Conservation (phyloP, 2,329 filamentous ascomycete genomes). For the Colletotrichum coccodes region DNA sequence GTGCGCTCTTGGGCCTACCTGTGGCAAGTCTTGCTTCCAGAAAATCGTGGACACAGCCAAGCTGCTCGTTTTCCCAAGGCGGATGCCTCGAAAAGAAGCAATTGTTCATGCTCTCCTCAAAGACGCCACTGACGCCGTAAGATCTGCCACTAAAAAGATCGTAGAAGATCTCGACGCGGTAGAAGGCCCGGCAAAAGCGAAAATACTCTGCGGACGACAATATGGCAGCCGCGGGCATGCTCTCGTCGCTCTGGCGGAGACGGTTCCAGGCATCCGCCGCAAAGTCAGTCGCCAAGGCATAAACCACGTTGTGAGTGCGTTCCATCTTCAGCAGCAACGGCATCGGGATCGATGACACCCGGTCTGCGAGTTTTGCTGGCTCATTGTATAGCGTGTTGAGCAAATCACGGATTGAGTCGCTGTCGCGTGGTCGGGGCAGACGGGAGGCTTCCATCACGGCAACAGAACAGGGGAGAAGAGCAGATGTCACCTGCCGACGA, state of each 20-base stretch:
- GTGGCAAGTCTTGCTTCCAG: background rate
- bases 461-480: background rate
- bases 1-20: background rate
- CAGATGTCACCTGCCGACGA: background rate
- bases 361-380: background rate
- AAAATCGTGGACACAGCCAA: slow-evolving; percentile 1
- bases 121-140: background rate
- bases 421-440: background rate
- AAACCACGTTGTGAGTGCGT: background rate
- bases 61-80: slow-evolving; percentile 1
- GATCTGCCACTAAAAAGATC: background rate
- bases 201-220: background rate
- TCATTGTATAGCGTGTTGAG: background rate
- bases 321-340: background rate
- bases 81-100: background rate
- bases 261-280: background rate
- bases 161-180: background rate
- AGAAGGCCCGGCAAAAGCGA: background rate
- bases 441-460: background rate
- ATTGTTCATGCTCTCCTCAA: background rate
- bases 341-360: background rate
- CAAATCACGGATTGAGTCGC: background rate
- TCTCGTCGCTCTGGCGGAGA: background rate
- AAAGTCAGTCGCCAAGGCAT: background rate
- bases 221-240: background rate